Evolutionary conservation across 1,139 yeast species (phyloP), one percentile per base, ranked within the genome.

Genomic region (Magnusiomyces tetraspermus): DNA sequence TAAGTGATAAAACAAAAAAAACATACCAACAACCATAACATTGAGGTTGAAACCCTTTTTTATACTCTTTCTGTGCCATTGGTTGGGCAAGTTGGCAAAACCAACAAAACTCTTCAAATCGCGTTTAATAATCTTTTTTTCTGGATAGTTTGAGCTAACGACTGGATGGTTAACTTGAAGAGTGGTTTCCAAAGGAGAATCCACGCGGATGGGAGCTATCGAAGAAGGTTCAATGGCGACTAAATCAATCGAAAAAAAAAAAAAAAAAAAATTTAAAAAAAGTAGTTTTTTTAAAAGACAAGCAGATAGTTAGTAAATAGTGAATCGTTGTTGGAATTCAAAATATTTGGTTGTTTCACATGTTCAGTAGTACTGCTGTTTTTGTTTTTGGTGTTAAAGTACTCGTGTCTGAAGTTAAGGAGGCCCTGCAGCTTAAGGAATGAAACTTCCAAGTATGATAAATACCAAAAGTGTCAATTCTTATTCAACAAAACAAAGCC

Each of bases 61-160:
- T 59, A 90, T 83, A 4, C 95, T 84, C 70, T 87, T 89, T 71
- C 96, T 82, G 72, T 92, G 97, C 97, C 97, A 92, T 75, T 94
- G 99, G 69, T 90, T 92, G 55, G 99, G 99, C 65, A 94, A 77
- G 71, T 90, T 94, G 61, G 97, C 96, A 71, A 94, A 92, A 2
- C 99, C 99, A 55, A 94, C 98, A 68, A 85, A 90, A 5, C 96
- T 95, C 60, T 83, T 85, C 62, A 90, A 79, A 65, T 87, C 87
- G 61, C 95, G 83, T 63, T 85, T 84, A 63, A 88, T 80, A 56
- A 88, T 75, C 36, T 19, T 24, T 15, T 49, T 37, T 33, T 51
- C 53, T 3, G 48, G 51, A 42, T 45, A 51, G 23, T 31, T 23
- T 13, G 50, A n/a, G 24, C 11, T 31, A 5, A 37, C n/a, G 36